Conservation (phyloP, 2,329 filamentous ascomycete species). For the Plectosphaerella cucumerina region DNA sequence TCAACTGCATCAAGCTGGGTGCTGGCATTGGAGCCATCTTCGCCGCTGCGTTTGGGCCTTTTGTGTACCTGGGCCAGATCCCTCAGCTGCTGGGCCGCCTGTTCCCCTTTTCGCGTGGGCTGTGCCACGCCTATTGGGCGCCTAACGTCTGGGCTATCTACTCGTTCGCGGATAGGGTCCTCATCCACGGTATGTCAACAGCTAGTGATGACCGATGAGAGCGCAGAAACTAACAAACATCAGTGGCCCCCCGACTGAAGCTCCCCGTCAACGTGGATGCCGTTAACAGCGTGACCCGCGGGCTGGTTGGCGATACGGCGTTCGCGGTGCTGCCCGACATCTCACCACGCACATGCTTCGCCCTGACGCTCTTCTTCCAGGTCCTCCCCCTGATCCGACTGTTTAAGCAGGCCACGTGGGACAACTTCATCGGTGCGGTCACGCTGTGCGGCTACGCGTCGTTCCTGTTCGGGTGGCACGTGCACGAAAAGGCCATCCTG, state of each 20-base stretch:
- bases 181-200: constrained; percentile 76
- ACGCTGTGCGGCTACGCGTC: constrained; percentile 94
- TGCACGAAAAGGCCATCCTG: constrained; percentile 95
- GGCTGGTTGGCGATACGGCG: constrained; percentile 86
- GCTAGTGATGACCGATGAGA: too few relatives aligned
- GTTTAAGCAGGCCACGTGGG: constrained; percentile 77
- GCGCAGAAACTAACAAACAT: too few relatives aligned
- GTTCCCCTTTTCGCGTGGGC: constrained; percentile 88
- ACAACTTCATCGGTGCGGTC: constrained; percentile 82
- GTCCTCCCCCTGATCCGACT: constrained; percentile 75
- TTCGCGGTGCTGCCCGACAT: constrained; percentile 93
- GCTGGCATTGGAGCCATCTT: constrained; percentile 67
- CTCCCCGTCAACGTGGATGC: constrained; percentile 70
- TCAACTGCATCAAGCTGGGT: constrained; percentile 82
- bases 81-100: constrained; percentile 78
- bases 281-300: constrained; percentile 83
- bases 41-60: constrained; percentile 82
- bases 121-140: constrained; percentile 98
- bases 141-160: constrained; percentile 97
- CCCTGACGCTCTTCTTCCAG: constrained; percentile 79
- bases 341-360: constrained; percentile 73
- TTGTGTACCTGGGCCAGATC: constrained; percentile 75
- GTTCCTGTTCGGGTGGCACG: constrained; percentile 97
- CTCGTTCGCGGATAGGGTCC: constrained; percentile 77
- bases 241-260: constrained; percentile 80